phyloP scores from a whole-genome alignment of 176 grass and related monocot genomes.

The Rhynchospora pubera region DNA sequence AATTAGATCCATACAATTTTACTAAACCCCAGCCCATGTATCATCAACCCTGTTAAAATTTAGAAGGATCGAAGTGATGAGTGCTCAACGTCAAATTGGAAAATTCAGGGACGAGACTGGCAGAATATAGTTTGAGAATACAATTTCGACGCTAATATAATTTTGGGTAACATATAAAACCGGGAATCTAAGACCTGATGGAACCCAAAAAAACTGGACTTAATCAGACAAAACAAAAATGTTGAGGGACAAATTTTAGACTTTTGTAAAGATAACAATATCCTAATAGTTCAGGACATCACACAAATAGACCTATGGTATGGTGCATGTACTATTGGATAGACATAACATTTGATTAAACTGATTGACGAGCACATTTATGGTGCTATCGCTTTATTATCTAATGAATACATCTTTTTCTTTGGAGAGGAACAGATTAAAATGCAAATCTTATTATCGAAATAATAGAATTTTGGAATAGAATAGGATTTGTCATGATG shows the following conservation, averaged over 20 bases:
- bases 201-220: neutral
- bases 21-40: neutral
- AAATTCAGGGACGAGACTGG: neutral
- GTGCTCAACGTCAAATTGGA: neutral
- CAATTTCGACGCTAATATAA: neutral
- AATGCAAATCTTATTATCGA: neutral
- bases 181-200: neutral
- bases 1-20: neutral
- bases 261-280: neutral
- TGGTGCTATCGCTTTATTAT: neutral
- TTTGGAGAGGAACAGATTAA: neutral
- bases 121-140: neutral
- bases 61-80: neutral
- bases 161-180: neutral
- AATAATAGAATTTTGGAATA: conserved; percentile 6
- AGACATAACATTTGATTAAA: neutral
- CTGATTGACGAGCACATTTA: neutral
- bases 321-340: neutral
- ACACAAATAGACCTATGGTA: neutral
- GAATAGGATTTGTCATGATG: neutral
- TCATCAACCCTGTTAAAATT: neutral
- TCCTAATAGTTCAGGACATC: neutral
- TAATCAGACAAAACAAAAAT: neutral
- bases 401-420: neutral
- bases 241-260: neutral